Evolutionary conservation across 768 basidiomycete species (phyloP).

Genomic region (Tricholoma hemisulphureum): DNA sequence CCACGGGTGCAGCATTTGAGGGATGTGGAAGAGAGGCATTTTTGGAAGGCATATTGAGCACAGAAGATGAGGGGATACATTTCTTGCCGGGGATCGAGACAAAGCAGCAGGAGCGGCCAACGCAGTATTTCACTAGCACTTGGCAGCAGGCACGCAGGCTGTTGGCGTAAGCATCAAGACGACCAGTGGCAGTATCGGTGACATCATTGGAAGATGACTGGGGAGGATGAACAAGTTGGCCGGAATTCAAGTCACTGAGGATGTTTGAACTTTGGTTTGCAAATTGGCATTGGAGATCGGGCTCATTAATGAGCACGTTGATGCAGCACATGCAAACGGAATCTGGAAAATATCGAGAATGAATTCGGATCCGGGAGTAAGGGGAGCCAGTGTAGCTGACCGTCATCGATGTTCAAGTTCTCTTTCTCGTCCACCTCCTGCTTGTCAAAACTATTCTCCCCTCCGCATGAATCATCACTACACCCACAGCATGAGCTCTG

Average conservation of each 20-base stretch:
- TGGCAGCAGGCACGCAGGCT: constrained; percentile 4
- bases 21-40: neutral
- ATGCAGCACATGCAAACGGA: constrained; percentile 6
- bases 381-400: neutral
- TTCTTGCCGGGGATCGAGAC: neutral
- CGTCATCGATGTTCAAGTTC: neutral
- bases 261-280: neutral
- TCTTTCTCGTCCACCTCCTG: neutral
- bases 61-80: neutral
- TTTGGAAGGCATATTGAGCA: neutral
- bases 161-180: neutral
- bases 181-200: neutral
- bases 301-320: constrained; percentile 4
- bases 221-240: neutral
- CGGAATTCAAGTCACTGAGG: neutral
- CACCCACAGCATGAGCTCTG: neutral
- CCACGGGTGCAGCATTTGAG: no score
- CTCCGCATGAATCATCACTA: neutral
- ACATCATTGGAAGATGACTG: neutral
- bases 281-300: neutral
- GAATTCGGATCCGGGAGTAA: neutral
- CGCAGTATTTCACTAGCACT: neutral
- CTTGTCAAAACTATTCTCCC: neutral
- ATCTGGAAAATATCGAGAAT: neutral
- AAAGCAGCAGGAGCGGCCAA: constrained; percentile 3